Evolutionary conservation across 108 stramenopile genomes (phyloP).

Genomic region (Ochromonas danica): DNA sequence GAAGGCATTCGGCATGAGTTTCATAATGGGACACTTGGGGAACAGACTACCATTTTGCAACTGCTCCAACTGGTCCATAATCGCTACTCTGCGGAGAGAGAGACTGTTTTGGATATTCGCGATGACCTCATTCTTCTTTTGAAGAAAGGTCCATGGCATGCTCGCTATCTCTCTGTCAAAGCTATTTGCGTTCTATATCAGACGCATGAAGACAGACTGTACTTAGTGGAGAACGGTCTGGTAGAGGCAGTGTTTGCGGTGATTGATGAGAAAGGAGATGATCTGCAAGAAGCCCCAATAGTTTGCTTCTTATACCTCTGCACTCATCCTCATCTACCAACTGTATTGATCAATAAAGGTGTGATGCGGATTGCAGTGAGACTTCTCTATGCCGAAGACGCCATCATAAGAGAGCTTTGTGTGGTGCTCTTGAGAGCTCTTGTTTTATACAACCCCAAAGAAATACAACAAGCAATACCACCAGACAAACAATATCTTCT

Average conservation of each 20-base stretch:
- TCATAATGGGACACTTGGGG: neutral
- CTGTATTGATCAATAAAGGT: neutral
- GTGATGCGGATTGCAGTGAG: neutral
- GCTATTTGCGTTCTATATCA: neutral
- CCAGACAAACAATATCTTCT: conserved; percentile 1
- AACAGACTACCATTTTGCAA: conserved; percentile 8
- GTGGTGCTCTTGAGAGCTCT: neutral
- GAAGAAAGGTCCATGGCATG: conserved; percentile 5
- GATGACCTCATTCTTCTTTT: neutral
- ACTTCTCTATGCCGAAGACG: neutral
- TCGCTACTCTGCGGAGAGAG: neutral
- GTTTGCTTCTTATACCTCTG: neutral
- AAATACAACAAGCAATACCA: neutral
- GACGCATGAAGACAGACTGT: neutral
- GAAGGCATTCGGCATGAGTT: conserved; percentile 5
- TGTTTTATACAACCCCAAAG: neutral
- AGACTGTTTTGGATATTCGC: neutral
- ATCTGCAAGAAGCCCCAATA: conserved; percentile 34
- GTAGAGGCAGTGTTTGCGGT: neutral
- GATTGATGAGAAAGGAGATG: conserved; percentile 23
- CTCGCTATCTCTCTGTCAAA: neutral
- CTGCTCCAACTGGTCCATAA: neutral
- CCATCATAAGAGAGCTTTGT: neutral
- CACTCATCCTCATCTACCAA: neutral
- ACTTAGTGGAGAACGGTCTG: conserved; percentile 13